Percentiles rank a stretch among this genome's conserved stretches.
These are phyloP conservation scores for Plantago ovata DNA, from an alignment of 257 asterid species.

Conservation along the genomic window DNA sequence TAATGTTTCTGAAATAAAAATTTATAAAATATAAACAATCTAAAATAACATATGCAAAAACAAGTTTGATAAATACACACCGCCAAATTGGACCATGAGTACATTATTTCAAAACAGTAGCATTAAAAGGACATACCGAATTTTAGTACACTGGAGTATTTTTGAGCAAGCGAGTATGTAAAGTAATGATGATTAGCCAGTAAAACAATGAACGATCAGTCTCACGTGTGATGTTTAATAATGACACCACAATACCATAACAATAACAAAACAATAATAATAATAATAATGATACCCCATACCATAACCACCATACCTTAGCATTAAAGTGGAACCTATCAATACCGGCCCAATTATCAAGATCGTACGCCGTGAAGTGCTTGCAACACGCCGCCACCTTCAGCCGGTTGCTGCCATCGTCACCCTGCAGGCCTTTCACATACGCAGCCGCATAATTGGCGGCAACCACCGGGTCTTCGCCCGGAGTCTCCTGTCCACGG, in stretches of 20 bases:
- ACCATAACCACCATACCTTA: conserved; percentile 34
- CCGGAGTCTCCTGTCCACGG: conserved; percentile 90
- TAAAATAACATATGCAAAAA: too few relatives aligned
- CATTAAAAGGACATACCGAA: too few relatives aligned
- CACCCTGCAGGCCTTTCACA: conserved; percentile 70
- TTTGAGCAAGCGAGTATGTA: too few relatives aligned
- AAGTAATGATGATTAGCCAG: too few relatives aligned
- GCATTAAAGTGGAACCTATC: conserved; percentile 86
- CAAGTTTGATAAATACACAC: too few relatives aligned
- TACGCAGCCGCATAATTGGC: conserved; percentile 67
- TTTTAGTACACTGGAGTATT: too few relatives aligned
- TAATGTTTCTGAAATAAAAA: too few relatives aligned
- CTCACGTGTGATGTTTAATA: conserved; percentile 1
- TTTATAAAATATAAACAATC: too few relatives aligned
- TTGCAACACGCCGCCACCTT: conserved; percentile 92
- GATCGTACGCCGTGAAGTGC: conserved; percentile 85
- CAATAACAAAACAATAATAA: too few relatives aligned
- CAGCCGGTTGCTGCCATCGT: conserved; percentile 50
- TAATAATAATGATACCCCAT: not conserved
- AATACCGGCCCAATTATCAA: conserved; percentile 76
- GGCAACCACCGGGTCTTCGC: conserved; percentile 76
- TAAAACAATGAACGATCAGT: conserved; percentile 2
- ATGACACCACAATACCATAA: not conserved
- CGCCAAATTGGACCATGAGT: too few relatives aligned
- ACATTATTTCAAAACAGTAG: too few relatives aligned